These are phyloP conservation scores for Cicer cuneatum DNA, from an alignment of 306 rosid genomes.

Conservation along the genomic window DNA sequence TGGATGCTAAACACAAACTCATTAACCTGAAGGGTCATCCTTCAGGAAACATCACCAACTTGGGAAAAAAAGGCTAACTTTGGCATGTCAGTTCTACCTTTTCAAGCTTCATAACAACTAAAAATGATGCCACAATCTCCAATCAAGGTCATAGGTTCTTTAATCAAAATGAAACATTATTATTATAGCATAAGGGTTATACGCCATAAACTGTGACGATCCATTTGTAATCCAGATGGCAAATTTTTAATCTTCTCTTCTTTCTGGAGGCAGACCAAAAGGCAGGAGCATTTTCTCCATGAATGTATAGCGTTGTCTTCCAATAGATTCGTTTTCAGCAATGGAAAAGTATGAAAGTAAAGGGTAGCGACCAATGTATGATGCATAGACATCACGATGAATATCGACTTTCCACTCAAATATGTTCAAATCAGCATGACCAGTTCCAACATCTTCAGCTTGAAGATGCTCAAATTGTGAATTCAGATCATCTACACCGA, in stretches of 20 bases:
- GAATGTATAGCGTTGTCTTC: constrained; percentile 76
- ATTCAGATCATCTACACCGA: constrained; percentile 46
- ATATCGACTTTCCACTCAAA: constrained; percentile 94
- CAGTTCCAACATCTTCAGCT: no score
- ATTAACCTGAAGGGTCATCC: constrained; percentile 6
- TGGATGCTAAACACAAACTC: background rate
- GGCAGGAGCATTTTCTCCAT: constrained; percentile 93
- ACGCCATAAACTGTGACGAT: background rate
- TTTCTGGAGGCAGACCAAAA: constrained; percentile 89
- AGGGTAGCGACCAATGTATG: constrained; percentile 88
- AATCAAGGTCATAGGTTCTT: constrained; percentile 15
- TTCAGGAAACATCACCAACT: no score
- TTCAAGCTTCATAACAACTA: background rate
- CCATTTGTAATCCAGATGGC: background rate
- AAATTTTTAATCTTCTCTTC: constrained; percentile 62
- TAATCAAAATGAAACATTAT: background rate
- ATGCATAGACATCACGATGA: constrained; percentile 93
- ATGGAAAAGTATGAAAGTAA: constrained; percentile 69
- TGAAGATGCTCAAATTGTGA: constrained; percentile 92
- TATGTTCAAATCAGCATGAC: constrained; percentile 85
- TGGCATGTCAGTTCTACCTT: background rate
- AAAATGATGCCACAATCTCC: background rate
- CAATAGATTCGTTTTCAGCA: constrained; percentile 94
- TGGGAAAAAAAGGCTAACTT: background rate
- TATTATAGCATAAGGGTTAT: background rate